These are phyloP conservation scores for Fusarium chaquense DNA, from an alignment of 2,329 filamentous ascomycete species.

Conservation along the genomic window DNA sequence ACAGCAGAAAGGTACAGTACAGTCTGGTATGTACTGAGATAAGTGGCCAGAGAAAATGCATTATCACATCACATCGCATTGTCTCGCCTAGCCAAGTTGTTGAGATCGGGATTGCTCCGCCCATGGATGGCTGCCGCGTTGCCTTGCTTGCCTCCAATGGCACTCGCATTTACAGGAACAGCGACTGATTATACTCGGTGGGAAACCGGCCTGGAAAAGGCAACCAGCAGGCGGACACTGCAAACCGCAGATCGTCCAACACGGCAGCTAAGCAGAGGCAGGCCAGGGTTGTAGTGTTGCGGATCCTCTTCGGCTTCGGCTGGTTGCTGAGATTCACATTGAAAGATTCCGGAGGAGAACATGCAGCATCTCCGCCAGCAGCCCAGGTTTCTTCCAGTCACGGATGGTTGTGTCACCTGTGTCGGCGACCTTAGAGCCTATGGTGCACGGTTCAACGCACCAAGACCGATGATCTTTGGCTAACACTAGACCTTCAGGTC, in stretches of 20 bases:
- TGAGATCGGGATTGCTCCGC: conserved; percentile 43
- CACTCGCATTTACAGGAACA: conserved; percentile 29
- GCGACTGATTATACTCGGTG: conserved; percentile 39
- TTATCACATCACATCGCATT: conserved; percentile 47
- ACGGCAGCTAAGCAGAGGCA: conserved; percentile 42
- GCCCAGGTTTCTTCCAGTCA: conserved; percentile 39
- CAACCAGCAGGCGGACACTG: conserved; percentile 31
- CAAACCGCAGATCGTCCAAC: conserved; percentile 47
- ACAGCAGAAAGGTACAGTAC: conserved; percentile 8
- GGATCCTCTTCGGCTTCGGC: conserved; percentile 40
- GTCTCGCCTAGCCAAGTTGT: conserved; percentile 35
- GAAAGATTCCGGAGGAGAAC: conserved; percentile 34
- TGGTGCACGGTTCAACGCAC: conserved; percentile 45
- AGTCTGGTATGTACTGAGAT: conserved; percentile 18
- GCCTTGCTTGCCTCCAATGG: conserved; percentile 35
- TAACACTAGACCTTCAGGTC: conserved; percentile 8
- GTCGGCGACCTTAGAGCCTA: conserved; percentile 44
- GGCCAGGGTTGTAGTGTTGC: conserved; percentile 42
- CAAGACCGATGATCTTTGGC: conserved; percentile 38
- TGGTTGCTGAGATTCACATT: conserved; percentile 40
- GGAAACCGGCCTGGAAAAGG: conserved; percentile 32
- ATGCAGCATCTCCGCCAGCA: conserved; percentile 44
- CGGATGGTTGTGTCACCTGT: conserved; percentile 35
- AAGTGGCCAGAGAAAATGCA: conserved; percentile 42
- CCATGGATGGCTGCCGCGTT: conserved; percentile 43